Conservation (phyloP, 805 yeast genomes). For the Metschnikowia chrysomelidarum region DNA sequence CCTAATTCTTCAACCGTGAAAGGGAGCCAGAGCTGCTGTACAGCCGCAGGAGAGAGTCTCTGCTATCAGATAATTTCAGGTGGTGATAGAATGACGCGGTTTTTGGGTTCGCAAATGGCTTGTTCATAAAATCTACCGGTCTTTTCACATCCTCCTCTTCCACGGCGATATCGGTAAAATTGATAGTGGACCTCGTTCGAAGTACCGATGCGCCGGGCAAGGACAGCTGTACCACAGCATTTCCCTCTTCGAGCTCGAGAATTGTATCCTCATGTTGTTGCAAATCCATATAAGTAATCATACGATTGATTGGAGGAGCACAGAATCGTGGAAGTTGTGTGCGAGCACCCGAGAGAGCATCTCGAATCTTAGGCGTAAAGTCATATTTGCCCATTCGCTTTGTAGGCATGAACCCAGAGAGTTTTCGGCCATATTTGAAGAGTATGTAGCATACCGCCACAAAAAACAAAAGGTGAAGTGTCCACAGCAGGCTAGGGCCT, state of each 20-base stretch:
- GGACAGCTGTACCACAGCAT: constrained; percentile 19
- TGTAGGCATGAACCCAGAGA: too few relatives aligned
- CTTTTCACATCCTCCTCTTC: constrained; percentile 11
- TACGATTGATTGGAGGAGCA: constrained; percentile 22
- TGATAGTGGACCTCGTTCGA: constrained; percentile 38
- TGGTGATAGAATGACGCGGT: constrained; percentile 7
- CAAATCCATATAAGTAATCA: constrained; percentile 20
- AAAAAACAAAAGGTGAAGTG: constrained; percentile 18
- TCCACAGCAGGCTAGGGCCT: constrained; percentile 1
- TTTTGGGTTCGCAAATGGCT: constrained; percentile 29
- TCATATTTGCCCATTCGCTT: too few relatives aligned
- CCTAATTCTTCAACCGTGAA: constrained; percentile 6
- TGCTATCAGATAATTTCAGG: constrained; percentile 13
- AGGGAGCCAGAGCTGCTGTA: constrained; percentile 12
- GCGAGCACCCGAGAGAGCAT: constrained; percentile 8
- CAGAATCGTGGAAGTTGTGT: constrained; percentile 17
- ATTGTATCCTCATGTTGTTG: constrained; percentile 22
- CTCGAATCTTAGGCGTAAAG: constrained; percentile 16
- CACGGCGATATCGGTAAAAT: constrained; percentile 21
- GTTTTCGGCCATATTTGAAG: constrained; percentile 4
- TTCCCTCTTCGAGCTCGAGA: constrained; percentile 35
- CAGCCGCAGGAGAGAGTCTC: constrained; percentile 15
- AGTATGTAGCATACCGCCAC: constrained; percentile 19
- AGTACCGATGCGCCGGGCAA: constrained; percentile 25
- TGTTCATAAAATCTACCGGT: constrained; percentile 31